These are phyloP conservation scores for Clarireedia monteithiana DNA, from an alignment of 2,329 filamentous ascomycete genomes.

Conservation along the genomic window DNA sequence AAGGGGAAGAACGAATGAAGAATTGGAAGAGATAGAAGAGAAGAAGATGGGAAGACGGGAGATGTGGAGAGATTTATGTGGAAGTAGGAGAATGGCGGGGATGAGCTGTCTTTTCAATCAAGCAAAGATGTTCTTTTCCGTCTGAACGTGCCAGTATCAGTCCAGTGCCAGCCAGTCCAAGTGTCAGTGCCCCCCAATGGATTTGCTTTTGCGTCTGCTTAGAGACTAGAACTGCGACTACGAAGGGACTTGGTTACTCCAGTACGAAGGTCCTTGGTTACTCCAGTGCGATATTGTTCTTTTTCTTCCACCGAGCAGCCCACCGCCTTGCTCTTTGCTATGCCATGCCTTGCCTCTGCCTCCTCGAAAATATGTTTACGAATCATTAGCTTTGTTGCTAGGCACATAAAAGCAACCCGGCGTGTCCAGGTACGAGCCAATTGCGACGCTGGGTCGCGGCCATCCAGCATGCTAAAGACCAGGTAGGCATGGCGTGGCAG, in stretches of 20 bases:
- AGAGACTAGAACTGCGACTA: not conserved
- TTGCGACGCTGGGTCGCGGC: not conserved
- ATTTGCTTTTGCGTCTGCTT: too few relatives aligned
- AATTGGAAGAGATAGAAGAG: not conserved
- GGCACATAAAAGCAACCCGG: too few relatives aligned
- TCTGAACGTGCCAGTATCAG: constrained; percentile 2
- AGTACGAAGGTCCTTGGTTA: not conserved
- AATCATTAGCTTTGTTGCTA: not conserved
- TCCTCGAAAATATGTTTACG: not conserved
- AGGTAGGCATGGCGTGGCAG: too few relatives aligned
- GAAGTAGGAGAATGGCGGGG: not conserved
- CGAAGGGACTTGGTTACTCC: not conserved
- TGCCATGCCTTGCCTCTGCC: too few relatives aligned
- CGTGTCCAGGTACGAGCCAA: not conserved
- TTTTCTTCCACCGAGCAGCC: too few relatives aligned
- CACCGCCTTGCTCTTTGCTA: too few relatives aligned
- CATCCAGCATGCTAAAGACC: too few relatives aligned
- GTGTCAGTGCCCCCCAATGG: not conserved
- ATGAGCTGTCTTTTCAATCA: not conserved
- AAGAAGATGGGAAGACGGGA: not conserved
- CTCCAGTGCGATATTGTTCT: too few relatives aligned
- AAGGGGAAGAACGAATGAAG: not conserved
- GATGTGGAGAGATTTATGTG: constrained; percentile 6
- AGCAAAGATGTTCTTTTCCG: not conserved
- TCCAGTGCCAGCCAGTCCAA: too few relatives aligned